These are phyloP conservation scores for Neurospora pannonica DNA, from an alignment of 495 filamentous ascomycete genomes.

Conservation along the genomic window DNA sequence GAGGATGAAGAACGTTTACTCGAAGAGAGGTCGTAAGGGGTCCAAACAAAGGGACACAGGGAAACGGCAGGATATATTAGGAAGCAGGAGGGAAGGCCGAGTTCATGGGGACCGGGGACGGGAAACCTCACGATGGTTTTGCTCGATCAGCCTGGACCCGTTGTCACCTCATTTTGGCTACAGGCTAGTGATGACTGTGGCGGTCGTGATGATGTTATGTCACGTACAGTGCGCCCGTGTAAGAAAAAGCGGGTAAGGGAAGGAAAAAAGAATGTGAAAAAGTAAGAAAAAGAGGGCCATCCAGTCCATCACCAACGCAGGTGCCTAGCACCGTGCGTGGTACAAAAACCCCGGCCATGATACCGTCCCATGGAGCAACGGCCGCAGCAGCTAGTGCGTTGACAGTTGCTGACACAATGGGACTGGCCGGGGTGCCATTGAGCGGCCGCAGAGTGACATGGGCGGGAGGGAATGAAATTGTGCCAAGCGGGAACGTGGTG, in stretches of 20 bases:
- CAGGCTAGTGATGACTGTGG: background rate
- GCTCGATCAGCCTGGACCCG: background rate
- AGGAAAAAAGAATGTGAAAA: background rate
- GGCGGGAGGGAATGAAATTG: background rate
- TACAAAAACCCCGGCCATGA: background rate
- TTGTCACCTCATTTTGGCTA: background rate
- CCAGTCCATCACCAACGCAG: background rate
- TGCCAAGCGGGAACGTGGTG: background rate
- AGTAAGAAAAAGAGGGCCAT: background rate
- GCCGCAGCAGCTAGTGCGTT: background rate
- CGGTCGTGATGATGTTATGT: background rate
- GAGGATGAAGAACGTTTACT: background rate
- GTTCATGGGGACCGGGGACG: background rate
- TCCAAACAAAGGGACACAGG: background rate
- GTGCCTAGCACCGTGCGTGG: background rate
- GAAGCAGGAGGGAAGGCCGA: background rate
- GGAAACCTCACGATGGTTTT: background rate
- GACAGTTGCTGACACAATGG: background rate
- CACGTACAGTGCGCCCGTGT: background rate
- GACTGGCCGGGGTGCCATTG: background rate
- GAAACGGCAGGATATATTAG: background rate
- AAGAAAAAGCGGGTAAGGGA: background rate
- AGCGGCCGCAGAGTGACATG: background rate
- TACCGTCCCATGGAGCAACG: background rate
- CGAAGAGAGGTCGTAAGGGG: background rate